Base-by-base conservation (phyloP, 352 stramenopile genomes). In the Pythium sp. region DNA sequence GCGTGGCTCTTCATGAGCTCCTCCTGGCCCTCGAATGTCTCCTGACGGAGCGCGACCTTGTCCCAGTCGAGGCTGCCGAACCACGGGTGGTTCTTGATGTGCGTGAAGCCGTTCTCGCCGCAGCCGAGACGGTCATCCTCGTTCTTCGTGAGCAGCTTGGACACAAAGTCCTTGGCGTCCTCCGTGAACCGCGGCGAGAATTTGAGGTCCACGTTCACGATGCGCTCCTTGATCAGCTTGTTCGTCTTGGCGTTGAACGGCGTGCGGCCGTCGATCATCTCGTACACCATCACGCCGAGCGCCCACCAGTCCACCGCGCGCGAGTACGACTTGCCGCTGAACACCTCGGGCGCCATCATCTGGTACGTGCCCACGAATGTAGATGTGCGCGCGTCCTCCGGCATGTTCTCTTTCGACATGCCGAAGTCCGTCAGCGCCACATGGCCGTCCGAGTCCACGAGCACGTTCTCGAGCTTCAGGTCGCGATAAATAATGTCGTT, bases 391-490 rank as follows among this genome's bases (percentile, higher is more conserved):
- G 82, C 77, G 49, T 80, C 67, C 30, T 82, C 79, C n/a, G 76
- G 90, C 75, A 99, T 98, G 59, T 98, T 97, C 70, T 99, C 97
- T 76, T 99, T 99, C 9, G 92, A 98, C 74, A 99, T 94, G n/a
- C 97, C 98, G 80, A 99, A 99, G 79, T 99, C 97, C 54, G 97
- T 99, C 24, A 99, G 80, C 46, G 96, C 91, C 51, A 99, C 89
- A 72, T 99, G 96, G 49, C 98, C 98, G 58, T 96, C 79, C 15
- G 88, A 91, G 68, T 98, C 97, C 49, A 99, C 88, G 15, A 99
- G 76, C 46, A 99, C 95, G 74, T 99, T 99, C 76, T 99, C 97
- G 43, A 98, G 94, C 82, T 99, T 99, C 32, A 99, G 82, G 76
- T 99, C 97, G 41, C 97, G 87, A 84, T 99, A 99, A 73, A 99